These are phyloP conservation scores for Colletotrichum noveboracense DNA, from an alignment of 2,329 filamentous ascomycete species.

Conservation along the genomic window DNA sequence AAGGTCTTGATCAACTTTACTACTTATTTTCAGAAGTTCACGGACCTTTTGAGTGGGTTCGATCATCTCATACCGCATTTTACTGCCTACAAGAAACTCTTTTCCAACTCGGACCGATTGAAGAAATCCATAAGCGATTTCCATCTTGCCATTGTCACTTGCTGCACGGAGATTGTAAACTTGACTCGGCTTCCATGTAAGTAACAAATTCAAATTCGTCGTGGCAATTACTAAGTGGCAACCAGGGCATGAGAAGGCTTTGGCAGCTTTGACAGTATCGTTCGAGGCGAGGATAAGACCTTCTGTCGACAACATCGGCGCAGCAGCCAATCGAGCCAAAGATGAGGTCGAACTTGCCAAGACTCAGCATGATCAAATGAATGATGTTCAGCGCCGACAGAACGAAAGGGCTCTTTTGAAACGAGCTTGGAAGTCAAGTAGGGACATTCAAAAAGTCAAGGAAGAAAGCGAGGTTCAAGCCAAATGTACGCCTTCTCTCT, in stretches of 20 bases:
- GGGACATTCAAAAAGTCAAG: neutral
- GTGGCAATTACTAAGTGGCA: rapidly evolving
- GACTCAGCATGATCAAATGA: neutral
- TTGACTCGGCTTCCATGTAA: neutral
- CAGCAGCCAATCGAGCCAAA: neutral
- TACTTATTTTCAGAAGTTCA: neutral
- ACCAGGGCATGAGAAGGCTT: neutral
- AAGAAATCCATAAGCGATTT: neutral
- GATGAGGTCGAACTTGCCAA: neutral
- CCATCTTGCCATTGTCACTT: neutral
- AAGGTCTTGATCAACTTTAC: neutral
- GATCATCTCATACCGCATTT: neutral
- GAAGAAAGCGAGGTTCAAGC: neutral
- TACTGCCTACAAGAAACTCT: neutral
- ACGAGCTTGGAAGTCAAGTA: neutral
- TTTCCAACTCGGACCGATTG: neutral
- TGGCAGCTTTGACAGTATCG: neutral
- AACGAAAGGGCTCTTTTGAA: too few species aligned
- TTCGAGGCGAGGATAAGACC: neutral
- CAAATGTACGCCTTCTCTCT: too few species aligned
- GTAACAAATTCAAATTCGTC: neutral
- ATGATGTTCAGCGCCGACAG: neutral
- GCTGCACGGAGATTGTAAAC: neutral
- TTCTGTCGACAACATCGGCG: neutral
- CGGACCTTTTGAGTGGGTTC: neutral